Percentiles rank a stretch among this genome's conserved stretches.
These are phyloP conservation scores for Hyparrhenia diplandra DNA, from an alignment of 176 grass and related monocot genomes.

Conservation along the genomic window DNA sequence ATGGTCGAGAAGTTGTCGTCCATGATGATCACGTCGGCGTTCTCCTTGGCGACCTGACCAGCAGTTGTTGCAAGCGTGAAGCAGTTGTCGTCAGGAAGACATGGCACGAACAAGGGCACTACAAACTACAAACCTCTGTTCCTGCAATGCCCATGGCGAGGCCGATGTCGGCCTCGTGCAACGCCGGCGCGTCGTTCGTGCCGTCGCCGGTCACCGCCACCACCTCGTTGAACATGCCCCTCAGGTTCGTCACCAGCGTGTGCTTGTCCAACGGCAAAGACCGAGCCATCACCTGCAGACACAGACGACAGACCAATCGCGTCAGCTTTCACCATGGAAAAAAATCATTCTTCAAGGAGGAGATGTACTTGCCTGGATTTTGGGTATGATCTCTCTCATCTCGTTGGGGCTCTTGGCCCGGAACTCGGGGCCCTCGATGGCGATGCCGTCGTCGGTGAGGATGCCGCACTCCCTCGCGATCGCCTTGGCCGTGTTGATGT, in stretches of 20 bases:
- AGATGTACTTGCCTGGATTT: constrained; percentile 54
- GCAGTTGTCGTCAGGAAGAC: no score
- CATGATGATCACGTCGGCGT: constrained; percentile 91
- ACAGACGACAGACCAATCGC: background rate
- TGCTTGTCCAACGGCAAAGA: constrained; percentile 94
- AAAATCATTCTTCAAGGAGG: background rate
- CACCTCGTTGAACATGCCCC: constrained; percentile 70
- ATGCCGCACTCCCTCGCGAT: constrained; percentile 95
- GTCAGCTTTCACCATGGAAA: background rate
- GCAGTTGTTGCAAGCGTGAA: no score
- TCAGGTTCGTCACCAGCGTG: constrained; percentile 76
- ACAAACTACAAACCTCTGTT: constrained; percentile 69
- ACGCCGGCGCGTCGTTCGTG: constrained; percentile 88
- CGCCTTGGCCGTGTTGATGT: constrained; percentile 92
- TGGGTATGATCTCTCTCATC: constrained; percentile 86
- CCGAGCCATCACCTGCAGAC: constrained; percentile 79
- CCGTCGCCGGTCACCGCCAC: constrained; percentile 91
- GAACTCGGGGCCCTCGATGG: constrained; percentile 85
- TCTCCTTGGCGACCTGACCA: constrained; percentile 94
- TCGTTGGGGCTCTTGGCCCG: constrained; percentile 66
- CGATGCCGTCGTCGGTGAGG: constrained; percentile 72
- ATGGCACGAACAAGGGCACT: background rate
- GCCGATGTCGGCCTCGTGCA: constrained; percentile 94
- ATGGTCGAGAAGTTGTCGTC: constrained; percentile 93
- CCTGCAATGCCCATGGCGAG: constrained; percentile 95